Base-by-base conservation (phyloP, 2,329 filamentous ascomycete genomes). In the Xylaria sp. region DNA sequence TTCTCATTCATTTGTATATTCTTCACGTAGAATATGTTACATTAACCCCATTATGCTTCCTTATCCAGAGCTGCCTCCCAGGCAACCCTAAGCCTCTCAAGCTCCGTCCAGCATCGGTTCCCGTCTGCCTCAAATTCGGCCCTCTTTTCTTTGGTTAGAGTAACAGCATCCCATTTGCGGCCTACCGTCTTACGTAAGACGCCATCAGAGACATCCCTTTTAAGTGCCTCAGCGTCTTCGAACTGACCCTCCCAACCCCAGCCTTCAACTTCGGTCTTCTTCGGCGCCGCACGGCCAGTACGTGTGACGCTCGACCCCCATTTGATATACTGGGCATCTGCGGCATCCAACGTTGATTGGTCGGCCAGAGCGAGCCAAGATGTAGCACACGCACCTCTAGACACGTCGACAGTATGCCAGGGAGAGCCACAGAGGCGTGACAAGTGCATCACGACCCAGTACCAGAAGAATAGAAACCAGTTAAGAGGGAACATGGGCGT, bases 331-430 rank as follows among this genome's bases (percentile, higher is more conserved):
- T 87, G 64, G 3, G 81, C 84, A 27, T 72, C 80, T 37, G 81
- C 73, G 2, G 79, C 80, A 52, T 91, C 85, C 13, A 93, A 80
- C 19, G 81, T 80, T 15, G 84, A 83, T 60, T 89, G 84, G 7
- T 86, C 79, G 19, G 89, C 84, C 11, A 98, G 84, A 0, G 90
- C 86, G 6, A 96, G 78, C 90, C 91, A 97, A 23, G 90, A 88
- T 4, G 91, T 85, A 0, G 92, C 87, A 48, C 84, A 84, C 7
- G 93, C 92, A 41, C 90, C 93, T 19, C 85, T 83, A 78, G 97
- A 96, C 0, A 88, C 83, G n/a, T 83, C 84, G 49, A 91, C 82
- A 0, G 85, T 83, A 75, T 98, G 94, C 95, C 95, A 99, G 10
- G 91, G 91, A 2, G 91, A 96, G 49, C 95, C 95, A 25, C 93